Conservation (phyloP, 108 stramenopile genomes). For the Fragilaria radians region DNA sequence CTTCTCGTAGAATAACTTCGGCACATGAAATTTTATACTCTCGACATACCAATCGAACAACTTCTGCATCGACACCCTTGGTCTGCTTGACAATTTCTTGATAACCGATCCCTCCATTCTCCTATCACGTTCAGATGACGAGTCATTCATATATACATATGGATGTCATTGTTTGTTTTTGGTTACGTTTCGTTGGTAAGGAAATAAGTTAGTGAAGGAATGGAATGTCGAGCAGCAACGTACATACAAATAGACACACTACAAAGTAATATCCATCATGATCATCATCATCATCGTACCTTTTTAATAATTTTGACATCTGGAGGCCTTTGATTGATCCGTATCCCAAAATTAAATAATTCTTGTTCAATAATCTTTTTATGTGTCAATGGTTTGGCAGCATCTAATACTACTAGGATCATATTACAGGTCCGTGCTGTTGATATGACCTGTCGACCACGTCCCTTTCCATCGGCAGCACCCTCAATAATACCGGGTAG, state of each 20-base stretch:
- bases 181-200: too few relatives aligned
- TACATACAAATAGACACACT: too few relatives aligned
- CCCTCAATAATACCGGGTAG: conserved; percentile 99
- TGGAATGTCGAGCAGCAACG: too few relatives aligned
- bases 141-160: too few relatives aligned
- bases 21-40: conserved; percentile 94
- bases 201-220: too few relatives aligned
- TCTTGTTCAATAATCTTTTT: conserved; percentile 94
- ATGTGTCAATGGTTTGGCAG: conserved; percentile 96
- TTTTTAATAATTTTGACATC: conserved; percentile 89
- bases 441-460: conserved; percentile 98
- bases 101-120: too few relatives aligned
- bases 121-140: too few relatives aligned
- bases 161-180: too few relatives aligned
- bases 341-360: conserved; percentile 96
- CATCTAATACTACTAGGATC: conserved; percentile 97
- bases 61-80: conserved; percentile 60
- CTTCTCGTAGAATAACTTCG: conserved; percentile 93
- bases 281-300: too few relatives aligned
- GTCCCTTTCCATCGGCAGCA: conserved; percentile 96
- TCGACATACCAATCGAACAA: conserved; percentile 81
- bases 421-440: conserved; percentile 94
- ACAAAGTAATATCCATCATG: too few relatives aligned
- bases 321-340: conserved; percentile 89
- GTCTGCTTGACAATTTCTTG: conserved; percentile 88